Conservation (phyloP, 495 filamentous ascomycete genomes). For the Penicillium manginii region DNA sequence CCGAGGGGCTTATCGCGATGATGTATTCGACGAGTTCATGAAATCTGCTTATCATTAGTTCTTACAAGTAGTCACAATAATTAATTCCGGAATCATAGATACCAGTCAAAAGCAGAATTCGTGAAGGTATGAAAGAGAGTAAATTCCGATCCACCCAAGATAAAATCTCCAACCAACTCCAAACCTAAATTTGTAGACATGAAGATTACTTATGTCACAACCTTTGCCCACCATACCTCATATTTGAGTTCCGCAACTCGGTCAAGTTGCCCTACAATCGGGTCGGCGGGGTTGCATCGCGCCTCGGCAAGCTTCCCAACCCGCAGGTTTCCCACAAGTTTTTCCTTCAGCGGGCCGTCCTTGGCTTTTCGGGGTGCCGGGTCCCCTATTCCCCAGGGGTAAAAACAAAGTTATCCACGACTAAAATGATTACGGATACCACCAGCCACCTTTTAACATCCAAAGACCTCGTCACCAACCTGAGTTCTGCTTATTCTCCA, state of each 20-base stretch:
- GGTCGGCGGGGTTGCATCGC: conserved; percentile 17
- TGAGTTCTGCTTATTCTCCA: background rate
- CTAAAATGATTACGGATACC: too few relatives aligned
- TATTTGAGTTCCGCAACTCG: conserved; percentile 19
- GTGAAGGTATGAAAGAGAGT: background rate
- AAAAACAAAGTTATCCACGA: too few relatives aligned
- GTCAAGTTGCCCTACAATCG: conserved; percentile 21
- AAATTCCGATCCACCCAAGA: too few relatives aligned
- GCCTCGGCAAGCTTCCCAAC: conserved; percentile 7
- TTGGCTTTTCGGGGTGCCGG: background rate
- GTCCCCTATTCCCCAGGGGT: background rate
- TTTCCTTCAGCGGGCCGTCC: background rate
- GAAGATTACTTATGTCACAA: too few relatives aligned
- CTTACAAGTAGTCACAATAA: background rate
- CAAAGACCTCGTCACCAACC: too few relatives aligned
- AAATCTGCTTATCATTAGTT: background rate
- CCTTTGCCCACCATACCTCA: background rate
- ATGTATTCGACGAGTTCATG: background rate
- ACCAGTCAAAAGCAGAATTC: background rate
- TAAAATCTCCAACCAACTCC: too few relatives aligned
- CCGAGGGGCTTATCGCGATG: too few relatives aligned
- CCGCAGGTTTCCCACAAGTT: background rate
- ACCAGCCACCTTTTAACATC: too few relatives aligned
- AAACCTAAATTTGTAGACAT: too few relatives aligned
- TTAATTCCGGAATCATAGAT: background rate